phyloP scores from a whole-genome alignment of 768 basidiomycete genomes.

The Termitomyces sp. region DNA sequence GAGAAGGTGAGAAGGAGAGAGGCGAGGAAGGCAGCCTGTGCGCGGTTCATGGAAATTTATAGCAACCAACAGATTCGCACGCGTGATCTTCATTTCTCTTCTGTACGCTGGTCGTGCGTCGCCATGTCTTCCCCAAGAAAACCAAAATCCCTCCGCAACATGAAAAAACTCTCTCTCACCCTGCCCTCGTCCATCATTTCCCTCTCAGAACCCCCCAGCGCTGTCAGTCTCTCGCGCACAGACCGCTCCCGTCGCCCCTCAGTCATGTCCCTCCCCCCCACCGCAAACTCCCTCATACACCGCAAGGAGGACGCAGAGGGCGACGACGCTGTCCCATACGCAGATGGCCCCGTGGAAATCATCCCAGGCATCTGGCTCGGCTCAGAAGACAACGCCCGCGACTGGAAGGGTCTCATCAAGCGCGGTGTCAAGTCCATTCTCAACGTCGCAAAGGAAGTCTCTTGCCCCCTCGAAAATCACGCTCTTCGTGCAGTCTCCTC shows the following conservation, averaged over 20 bases:
- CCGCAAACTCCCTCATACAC: conserved; percentile 49
- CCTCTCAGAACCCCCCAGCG: conserved; percentile 28
- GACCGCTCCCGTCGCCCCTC: conserved; percentile 61
- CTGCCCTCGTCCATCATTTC: conserved; percentile 49
- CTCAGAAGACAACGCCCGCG: conserved; percentile 87
- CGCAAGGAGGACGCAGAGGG: conserved; percentile 66
- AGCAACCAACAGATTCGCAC: conserved; percentile 6
- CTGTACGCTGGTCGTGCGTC: conserved; percentile 22
- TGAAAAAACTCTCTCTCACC: conserved; percentile 73
- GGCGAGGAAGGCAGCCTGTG: conserved; percentile 52
- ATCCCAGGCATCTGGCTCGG: conserved; percentile 88
- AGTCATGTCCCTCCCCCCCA: conserved; percentile 62
- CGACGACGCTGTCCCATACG: conserved; percentile 65
- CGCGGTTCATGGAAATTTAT: conserved; percentile 45
- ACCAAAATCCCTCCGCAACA: conserved; percentile 54
- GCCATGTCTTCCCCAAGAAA: too few relatives aligned
- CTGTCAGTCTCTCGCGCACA: conserved; percentile 23
- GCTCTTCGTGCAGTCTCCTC: conserved; percentile 61
- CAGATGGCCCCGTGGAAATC: conserved; percentile 78
- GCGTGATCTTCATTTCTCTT: neutral
- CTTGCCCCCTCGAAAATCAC: conserved; percentile 58
- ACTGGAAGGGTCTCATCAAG: conserved; percentile 68
- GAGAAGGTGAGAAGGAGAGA: conserved; percentile 47
- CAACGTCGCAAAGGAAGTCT: conserved; percentile 92
- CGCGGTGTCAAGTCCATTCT: conserved; percentile 77